Evolutionary conservation across 306 rosid genomes (phyloP).

Genomic region (Vigna hirtella): DNA sequence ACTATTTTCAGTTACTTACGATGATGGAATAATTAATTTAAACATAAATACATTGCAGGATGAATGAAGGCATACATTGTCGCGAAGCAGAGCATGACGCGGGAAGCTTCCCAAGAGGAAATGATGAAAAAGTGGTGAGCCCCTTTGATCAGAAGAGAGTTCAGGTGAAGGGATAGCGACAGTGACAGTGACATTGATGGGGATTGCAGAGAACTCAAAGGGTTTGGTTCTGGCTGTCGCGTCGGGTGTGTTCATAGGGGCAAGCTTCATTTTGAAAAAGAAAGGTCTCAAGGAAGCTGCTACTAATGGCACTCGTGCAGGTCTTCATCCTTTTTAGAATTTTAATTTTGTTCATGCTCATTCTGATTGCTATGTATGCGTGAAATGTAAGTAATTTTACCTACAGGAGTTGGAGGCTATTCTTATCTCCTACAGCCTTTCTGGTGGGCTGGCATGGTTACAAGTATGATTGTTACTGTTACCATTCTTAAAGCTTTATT

Average conservation of each 20-base stretch:
- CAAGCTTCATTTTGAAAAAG: conserved; percentile 8
- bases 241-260: background rate
- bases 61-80: background rate
- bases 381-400: background rate
- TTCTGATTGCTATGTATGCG: too few relatives aligned
- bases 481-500: background rate
- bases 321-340: background rate
- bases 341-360: too few relatives aligned
- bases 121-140: background rate
- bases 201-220: conserved; percentile 16
- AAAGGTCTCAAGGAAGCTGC: conserved; percentile 14
- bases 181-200: background rate
- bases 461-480: background rate
- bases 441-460: conserved; percentile 31
- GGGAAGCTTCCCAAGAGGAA: background rate
- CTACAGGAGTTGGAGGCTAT: background rate
- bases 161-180: background rate
- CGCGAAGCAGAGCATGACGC: background rate
- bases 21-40: too few relatives aligned
- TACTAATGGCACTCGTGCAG: conserved; percentile 1
- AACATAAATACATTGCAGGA: background rate
- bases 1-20: too few relatives aligned
- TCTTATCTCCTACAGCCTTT: background rate
- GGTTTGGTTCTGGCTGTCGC: conserved; percentile 17
- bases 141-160: background rate